Percentiles rank a stretch among this genome's conserved stretches.
These are phyloP conservation scores for Cercospora canescens DNA, from an alignment of 2,329 filamentous ascomycete species.

Conservation along the genomic window DNA sequence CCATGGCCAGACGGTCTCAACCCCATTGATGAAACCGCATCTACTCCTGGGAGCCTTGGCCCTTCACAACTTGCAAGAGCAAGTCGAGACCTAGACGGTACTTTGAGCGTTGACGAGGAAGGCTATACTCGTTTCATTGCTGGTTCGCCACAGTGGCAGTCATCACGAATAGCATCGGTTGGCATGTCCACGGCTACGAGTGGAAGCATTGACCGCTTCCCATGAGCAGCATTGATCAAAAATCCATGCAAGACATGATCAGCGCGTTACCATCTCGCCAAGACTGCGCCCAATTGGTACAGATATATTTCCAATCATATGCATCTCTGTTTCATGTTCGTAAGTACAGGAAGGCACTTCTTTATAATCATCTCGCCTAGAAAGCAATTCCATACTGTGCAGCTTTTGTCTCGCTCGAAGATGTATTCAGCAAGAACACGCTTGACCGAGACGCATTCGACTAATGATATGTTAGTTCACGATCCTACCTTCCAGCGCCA, in stretches of 20 bases:
- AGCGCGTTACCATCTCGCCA: neutral
- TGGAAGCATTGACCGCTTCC: neutral
- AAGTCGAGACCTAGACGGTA: neutral
- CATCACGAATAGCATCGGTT: neutral
- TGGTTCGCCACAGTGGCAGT: neutral
- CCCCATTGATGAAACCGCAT: neutral
- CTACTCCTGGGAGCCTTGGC: neutral
- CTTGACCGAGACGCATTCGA: neutral
- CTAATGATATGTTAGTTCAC: neutral
- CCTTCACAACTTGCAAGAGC: neutral
- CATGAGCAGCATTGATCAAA: neutral
- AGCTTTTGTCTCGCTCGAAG: neutral
- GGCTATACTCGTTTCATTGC: neutral
- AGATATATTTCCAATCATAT: neutral
- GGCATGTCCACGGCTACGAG: neutral
- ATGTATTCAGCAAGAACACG: neutral
- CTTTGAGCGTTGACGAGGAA: neutral
- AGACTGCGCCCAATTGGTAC: neutral
- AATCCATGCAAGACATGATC: neutral
- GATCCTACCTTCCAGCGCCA: neutral
- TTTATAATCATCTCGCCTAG: neutral
- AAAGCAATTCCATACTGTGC: neutral
- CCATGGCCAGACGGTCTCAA: neutral
- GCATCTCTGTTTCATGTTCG: constrained; percentile 7
- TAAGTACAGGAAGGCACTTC: neutral